Evolutionary conservation across 2,329 filamentous ascomycete species (phyloP), one percentile per base, ranked within the genome.

Genomic region (Neonectria punicea): DNA sequence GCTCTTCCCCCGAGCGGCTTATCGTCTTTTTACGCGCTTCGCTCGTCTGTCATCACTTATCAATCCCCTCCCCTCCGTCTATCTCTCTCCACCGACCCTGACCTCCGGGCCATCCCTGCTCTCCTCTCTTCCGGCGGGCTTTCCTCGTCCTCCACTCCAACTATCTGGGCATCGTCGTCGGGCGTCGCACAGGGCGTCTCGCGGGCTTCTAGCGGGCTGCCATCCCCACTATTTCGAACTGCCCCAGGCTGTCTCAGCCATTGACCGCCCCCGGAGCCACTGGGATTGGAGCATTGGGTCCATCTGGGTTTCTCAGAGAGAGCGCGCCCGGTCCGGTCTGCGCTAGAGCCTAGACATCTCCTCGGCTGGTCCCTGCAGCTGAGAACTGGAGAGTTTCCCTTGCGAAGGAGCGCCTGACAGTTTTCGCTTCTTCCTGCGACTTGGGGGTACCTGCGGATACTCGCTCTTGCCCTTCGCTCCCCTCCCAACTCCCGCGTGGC

Each of bases 311-410:
- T 53, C 53, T 63, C 61, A 53, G 13, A 39, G 13, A 39, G 5
- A 41, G 53, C 53, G 63, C 66, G 65, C 60, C 70, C 68, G 71
- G 67, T 66, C 71, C 70, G 68, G 70, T 65, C 61, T 60, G 69
- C 66, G 53, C 53, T 39, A 34, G 25, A 25, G 25, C 25, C 25
- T 25, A 25, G 41, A 34, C 46, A 32, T 30, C 32, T 32, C 53
- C 32, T 22, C 55, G 49, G 63, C 67, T 69, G 69, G 72, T 73
- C 72, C 72, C 72, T 74, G 72, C 72, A 74, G 72, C 70, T 61
- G 58, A 60, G 20, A 18, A 22, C 41, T 44, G 18, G 30, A 50
- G 25, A 34, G 49, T 51, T 51, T 50, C 53, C 59, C 66, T 43
- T 43, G 39, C 61, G 56, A 16, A n/a, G 14, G 61, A 51, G 59